Conservation (phyloP, 805 yeast genomes). For the Starmerella geochares region DNA sequence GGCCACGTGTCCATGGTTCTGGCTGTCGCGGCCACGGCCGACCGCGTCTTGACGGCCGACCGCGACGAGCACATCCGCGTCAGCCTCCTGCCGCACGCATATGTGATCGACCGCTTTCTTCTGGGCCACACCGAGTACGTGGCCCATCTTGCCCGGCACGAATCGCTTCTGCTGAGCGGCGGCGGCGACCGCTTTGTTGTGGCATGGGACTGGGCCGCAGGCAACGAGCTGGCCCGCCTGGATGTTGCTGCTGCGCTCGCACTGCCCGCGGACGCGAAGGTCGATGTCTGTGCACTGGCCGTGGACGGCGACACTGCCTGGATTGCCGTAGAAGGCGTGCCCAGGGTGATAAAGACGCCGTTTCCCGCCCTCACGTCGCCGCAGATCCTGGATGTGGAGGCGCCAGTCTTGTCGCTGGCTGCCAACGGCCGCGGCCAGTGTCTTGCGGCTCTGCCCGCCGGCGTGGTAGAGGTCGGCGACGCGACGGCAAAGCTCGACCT, state of each 20-base stretch:
- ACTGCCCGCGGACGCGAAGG: constrained; percentile 21
- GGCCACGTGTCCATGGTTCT: constrained; percentile 98
- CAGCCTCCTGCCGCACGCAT: constrained; percentile 67
- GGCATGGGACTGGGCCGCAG: constrained; percentile 70
- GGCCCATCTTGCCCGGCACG: constrained; percentile 51
- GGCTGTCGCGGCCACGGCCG: constrained; percentile 40
- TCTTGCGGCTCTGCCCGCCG: constrained; percentile 6
- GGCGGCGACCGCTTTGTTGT: constrained; percentile 79
- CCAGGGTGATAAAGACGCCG: constrained; percentile 11
- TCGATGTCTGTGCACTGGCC: constrained; percentile 16
- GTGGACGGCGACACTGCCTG: constrained; percentile 6
- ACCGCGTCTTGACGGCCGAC: constrained; percentile 66
- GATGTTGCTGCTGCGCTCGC: constrained; percentile 37
- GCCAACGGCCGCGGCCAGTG: constrained; percentile 7
- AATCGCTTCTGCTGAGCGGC: constrained; percentile 58
- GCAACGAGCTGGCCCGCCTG: constrained; percentile 40
- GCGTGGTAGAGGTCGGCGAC: neutral
- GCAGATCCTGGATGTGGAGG: constrained; percentile 10
- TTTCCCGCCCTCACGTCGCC: constrained; percentile 12
- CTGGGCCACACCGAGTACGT: constrained; percentile 83
- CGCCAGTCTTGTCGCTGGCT: constrained; percentile 13
- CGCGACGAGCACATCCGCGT: constrained; percentile 93
- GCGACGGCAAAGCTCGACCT: neutral
- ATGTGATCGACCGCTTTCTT: constrained; percentile 67
- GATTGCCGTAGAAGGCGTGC: constrained; percentile 17